Evolutionary conservation across 495 filamentous ascomycete species (phyloP).

Genomic region (Trichoderma virens): DNA sequence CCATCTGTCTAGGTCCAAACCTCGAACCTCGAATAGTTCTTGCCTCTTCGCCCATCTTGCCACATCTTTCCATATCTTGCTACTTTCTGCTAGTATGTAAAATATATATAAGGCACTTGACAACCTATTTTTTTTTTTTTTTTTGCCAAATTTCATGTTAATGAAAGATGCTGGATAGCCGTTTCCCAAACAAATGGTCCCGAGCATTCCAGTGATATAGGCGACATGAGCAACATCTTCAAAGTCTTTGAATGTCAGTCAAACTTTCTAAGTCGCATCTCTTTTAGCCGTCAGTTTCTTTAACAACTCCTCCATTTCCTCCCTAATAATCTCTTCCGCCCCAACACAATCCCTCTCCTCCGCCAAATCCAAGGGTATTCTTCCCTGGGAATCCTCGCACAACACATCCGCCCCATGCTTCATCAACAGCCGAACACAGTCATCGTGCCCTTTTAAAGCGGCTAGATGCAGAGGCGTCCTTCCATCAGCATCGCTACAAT

Average conservation of each 20-base stretch:
- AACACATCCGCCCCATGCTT: constrained; percentile 9
- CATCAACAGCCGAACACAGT: not conserved
- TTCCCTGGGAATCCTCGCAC: not conserved
- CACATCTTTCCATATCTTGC: too few species aligned
- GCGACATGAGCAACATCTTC: not conserved
- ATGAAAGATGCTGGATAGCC: too few species aligned
- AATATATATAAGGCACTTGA: too few species aligned
- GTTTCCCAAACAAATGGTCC: too few species aligned
- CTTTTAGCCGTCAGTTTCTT: not conserved
- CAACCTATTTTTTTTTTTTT: too few species aligned
- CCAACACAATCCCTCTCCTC: not conserved
- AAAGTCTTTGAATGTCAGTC: not conserved
- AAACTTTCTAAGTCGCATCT: not conserved
- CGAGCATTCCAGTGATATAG: too few species aligned
- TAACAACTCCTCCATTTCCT: not conserved
- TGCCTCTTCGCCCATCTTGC: too few species aligned
- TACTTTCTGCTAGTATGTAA: too few species aligned
- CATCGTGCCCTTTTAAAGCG: not conserved
- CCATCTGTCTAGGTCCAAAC: too few species aligned
- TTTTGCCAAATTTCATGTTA: too few species aligned
- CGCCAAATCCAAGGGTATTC: not conserved
- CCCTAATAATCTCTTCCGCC: not conserved
- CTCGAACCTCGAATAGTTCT: too few species aligned
- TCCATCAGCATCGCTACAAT: not conserved
- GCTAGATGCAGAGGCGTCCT: constrained; percentile 2